A percentile compares a stretch with the other conserved stretches of the same genome.
phyloP scores from a whole-genome alignment of 106 monocot genomes.

The Platanthera guangdongensis region DNA sequence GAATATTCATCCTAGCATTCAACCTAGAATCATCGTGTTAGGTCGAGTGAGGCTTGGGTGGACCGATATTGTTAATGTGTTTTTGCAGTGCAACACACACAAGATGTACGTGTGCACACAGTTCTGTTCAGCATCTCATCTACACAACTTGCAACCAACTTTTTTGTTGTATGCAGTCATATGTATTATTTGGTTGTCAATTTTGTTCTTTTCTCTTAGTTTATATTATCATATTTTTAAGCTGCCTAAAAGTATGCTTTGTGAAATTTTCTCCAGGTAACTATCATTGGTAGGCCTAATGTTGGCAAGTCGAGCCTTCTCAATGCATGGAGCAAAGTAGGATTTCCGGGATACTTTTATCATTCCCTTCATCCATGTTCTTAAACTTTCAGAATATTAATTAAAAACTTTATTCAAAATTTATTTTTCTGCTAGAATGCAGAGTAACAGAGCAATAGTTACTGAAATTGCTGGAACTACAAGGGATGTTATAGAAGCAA shows the following conservation, averaged over 20 bases:
- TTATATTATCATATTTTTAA: neutral
- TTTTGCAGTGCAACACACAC: too few species aligned
- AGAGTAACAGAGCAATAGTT: slow-evolving; percentile 97
- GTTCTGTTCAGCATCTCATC: too few species aligned
- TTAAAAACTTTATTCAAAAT: neutral
- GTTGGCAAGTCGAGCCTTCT: slow-evolving; percentile 96
- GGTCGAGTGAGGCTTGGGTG: too few species aligned
- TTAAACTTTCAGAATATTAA: neutral
- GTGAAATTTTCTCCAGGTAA: slow-evolving; percentile 48
- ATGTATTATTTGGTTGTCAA: neutral
- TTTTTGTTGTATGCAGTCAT: neutral
- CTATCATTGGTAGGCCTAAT: slow-evolving; percentile 91
- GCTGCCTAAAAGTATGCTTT: neutral
- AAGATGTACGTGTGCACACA: too few species aligned
- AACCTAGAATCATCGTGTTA: too few species aligned
- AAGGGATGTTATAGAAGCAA: slow-evolving; percentile 90
- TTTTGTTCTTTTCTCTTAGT: neutral
- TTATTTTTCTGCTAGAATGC: slow-evolving; percentile 53
- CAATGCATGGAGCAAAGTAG: slow-evolving; percentile 98
- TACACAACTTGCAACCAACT: neutral
- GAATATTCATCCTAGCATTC: too few species aligned
- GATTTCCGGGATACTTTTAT: slow-evolving; percentile 8
- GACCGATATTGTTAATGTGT: too few species aligned
- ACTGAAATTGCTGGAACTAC: slow-evolving; percentile 97
- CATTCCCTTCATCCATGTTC: neutral